Percentiles rank a stretch among this genome's conserved stretches.
Conservation (phyloP, 345 rosid species). For the Melaleuca quinquenervia region DNA sequence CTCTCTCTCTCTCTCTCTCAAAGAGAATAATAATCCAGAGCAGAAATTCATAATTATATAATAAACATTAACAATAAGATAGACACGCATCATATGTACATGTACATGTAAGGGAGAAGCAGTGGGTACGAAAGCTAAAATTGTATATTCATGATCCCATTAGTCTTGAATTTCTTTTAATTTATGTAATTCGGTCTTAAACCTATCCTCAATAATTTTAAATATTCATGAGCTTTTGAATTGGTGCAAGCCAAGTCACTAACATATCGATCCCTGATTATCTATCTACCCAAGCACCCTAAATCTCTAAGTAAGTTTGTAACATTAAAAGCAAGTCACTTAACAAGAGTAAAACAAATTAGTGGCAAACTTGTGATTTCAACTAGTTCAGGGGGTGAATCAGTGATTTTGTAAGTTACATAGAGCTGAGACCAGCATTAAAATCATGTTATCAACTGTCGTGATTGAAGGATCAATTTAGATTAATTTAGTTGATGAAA, state of each 20-base stretch:
- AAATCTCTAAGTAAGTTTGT: neutral
- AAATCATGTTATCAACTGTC: neutral
- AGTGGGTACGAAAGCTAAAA: neutral
- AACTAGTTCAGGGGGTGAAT: neutral
- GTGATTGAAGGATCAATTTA: neutral
- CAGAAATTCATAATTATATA: neutral
- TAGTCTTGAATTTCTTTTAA: neutral
- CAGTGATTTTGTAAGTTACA: neutral
- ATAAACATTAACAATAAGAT: neutral
- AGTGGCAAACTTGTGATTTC: neutral
- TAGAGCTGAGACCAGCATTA: neutral
- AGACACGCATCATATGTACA: neutral
- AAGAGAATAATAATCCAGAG: neutral
- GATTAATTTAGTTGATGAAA: neutral
- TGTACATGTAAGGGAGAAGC: neutral
- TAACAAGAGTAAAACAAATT: neutral
- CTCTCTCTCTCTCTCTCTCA: neutral
- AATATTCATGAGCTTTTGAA: neutral
- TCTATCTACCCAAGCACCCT: neutral
- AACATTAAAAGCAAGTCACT: neutral
- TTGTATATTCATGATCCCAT: neutral
- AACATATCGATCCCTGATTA: neutral
- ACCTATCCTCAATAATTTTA: neutral
- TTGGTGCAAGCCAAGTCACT: neutral
- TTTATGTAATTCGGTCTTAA: neutral